Percentiles rank a stretch among this genome's conserved stretches.
Conservation (phyloP, 257 asterid species). For the Solanum rostratum region DNA sequence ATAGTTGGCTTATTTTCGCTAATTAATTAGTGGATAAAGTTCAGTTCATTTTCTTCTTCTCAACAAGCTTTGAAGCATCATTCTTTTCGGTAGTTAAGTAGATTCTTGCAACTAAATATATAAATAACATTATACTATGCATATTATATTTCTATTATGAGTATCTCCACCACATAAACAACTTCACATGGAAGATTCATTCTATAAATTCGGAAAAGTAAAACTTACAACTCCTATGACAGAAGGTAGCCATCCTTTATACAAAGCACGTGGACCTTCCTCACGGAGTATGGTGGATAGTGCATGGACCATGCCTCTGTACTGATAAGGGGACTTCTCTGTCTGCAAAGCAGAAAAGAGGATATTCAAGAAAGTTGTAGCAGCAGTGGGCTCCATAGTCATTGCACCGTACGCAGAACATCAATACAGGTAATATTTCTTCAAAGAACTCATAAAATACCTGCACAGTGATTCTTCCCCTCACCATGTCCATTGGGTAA, state of each 20-base stretch:
- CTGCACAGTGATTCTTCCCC: conserved; percentile 96
- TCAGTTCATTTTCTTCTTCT: not conserved
- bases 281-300: conserved; percentile 91
- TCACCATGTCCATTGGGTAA: conserved; percentile 99
- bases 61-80: not conserved
- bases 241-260: conserved; percentile 99
- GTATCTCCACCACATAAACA: not conserved
- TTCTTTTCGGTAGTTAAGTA: not conserved
- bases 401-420: not conserved
- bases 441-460: conserved; percentile 20
- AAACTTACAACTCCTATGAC: conserved; percentile 96
- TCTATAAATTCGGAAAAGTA: not conserved
- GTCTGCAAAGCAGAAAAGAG: conserved; percentile 45
- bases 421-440: not conserved
- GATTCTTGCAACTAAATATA: not conserved
- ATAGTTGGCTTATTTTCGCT: not conserved
- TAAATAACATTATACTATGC: not conserved
- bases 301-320: conserved; percentile 94
- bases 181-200: not conserved
- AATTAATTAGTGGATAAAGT: not conserved
- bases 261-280: conserved; percentile 93
- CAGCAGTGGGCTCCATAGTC: not conserved
- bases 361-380: not conserved
- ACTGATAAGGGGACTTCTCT: conserved; percentile 76
- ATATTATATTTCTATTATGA: not conserved